Conservation (phyloP, 495 filamentous ascomycete species). For the Hyaloscypha finlandica region DNA sequence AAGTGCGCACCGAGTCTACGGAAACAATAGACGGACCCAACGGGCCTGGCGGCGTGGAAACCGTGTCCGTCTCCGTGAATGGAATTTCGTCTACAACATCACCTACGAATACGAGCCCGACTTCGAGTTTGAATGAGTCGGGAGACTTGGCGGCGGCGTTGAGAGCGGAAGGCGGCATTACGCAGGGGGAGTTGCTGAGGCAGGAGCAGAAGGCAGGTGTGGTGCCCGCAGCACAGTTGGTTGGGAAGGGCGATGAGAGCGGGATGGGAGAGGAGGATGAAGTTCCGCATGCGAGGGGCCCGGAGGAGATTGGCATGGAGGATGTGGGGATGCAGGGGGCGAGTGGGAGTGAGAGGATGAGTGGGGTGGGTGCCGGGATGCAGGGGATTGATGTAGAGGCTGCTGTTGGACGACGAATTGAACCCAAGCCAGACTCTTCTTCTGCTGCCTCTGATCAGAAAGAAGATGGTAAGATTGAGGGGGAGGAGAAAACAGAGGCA, state of each 20-base stretch:
- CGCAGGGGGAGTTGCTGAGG: constrained; percentile 75
- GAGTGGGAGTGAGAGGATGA: constrained; percentile 30
- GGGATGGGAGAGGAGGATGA: constrained; percentile 57
- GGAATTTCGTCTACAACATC: constrained; percentile 50
- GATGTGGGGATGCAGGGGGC: constrained; percentile 76
- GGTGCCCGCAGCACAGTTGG: constrained; percentile 53
- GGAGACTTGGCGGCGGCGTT: constrained; percentile 20
- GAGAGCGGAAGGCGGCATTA: constrained; percentile 55
- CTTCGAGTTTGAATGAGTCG: neutral
- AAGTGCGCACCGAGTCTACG: constrained; percentile 65
- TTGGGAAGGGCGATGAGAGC: constrained; percentile 22
- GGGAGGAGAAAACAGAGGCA: constrained; percentile 20
- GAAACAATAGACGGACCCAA: constrained; percentile 72
- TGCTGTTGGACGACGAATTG: constrained; percentile 49
- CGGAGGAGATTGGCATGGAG: constrained; percentile 78
- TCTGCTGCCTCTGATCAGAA: neutral
- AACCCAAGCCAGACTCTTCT: neutral
- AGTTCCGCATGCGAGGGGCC: constrained; percentile 77
- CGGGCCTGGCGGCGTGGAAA: constrained; percentile 70
- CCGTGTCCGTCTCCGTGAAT: constrained; percentile 67
- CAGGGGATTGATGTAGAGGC: constrained; percentile 55
- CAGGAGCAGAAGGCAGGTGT: constrained; percentile 77
- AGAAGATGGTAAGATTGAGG: constrained; percentile 24
- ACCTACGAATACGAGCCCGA: constrained; percentile 30
- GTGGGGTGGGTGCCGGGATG: constrained; percentile 36